Conservation (phyloP, 2,329 filamentous ascomycete species). For the Beauveria asiatica region DNA sequence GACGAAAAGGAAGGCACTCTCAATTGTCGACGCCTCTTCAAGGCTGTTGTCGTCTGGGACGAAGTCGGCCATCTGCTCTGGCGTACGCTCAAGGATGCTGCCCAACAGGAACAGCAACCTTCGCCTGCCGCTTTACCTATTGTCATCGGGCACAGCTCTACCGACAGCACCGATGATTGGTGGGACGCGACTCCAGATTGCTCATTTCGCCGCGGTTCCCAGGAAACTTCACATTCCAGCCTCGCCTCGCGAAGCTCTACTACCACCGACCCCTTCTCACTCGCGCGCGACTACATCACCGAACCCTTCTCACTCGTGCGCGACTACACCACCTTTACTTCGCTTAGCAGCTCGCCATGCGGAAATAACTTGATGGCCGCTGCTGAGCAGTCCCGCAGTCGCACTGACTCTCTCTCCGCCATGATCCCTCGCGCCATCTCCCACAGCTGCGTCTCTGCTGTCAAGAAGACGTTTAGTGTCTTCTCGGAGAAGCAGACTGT, state of each 20-base stretch:
- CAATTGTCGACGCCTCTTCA: slow-evolving; percentile 29
- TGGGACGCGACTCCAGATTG: not conserved
- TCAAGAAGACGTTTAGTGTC: slow-evolving; percentile 10
- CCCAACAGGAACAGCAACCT: slow-evolving; percentile 8
- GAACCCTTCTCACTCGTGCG: not conserved
- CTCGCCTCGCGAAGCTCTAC: not conserved
- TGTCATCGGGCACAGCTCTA: not conserved
- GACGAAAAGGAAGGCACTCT: slow-evolving; percentile 27
- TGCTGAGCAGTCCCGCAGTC: not conserved
- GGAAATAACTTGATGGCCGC: not conserved
- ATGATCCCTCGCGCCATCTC: slow-evolving; percentile 10
- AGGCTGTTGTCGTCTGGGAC: slow-evolving; percentile 31
- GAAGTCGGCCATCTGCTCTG: slow-evolving; percentile 28
- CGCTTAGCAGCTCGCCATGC: slow-evolving; percentile 5
- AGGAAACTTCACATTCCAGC: slow-evolving; percentile 3
- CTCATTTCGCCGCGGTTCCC: slow-evolving; percentile 5
- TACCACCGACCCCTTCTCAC: not conserved
- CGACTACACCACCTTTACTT: slow-evolving; percentile 2
- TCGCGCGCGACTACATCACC: not conserved
- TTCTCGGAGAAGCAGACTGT: slow-evolving; percentile 2
- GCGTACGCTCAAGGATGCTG: slow-evolving; percentile 18
- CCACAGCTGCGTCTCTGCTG: slow-evolving; percentile 6
- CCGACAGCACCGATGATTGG: not conserved
- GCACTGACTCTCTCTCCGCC: slow-evolving; percentile 7
- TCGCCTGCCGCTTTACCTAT: not conserved